phyloP scores from a whole-genome alignment of 768 basidiomycete species.

The Trametes cinnabarina region DNA sequence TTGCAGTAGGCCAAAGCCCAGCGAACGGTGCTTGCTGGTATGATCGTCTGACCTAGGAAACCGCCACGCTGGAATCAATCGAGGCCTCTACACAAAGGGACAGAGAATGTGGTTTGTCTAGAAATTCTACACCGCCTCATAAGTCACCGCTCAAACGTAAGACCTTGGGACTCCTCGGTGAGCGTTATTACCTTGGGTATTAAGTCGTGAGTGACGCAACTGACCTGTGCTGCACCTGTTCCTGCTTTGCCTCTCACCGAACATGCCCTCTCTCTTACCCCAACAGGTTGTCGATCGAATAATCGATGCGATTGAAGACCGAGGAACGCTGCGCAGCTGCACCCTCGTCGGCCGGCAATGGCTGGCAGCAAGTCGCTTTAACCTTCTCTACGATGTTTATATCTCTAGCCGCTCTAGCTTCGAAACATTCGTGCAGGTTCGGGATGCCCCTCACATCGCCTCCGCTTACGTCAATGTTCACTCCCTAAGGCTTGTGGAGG shows the following conservation, averaged over 20 bases:
- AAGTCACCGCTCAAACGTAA: no score
- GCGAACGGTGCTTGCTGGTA: no score
- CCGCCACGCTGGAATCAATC: no score
- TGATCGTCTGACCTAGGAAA: no score
- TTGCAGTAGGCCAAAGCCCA: no score
- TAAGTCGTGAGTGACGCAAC: neutral
- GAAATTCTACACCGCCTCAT: no score
- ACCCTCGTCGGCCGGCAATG: conserved; percentile 9
- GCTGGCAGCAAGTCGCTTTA: conserved; percentile 9
- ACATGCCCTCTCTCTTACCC: conserved; percentile 2
- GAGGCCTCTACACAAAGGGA: no score
- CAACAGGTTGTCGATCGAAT: conserved; percentile 1
- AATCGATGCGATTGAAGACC: conserved; percentile 6
- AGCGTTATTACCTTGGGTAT: no score
- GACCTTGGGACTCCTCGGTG: no score
- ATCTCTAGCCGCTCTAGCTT: conserved; percentile 1
- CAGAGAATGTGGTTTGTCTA: no score
- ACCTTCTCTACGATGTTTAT: conserved; percentile 3
- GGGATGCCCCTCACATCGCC: neutral
- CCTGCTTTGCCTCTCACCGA: neutral
- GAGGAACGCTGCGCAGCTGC: conserved; percentile 12
- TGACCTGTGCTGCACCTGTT: neutral
- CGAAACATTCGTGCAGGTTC: conserved; percentile 1
- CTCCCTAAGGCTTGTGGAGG: conserved; percentile 6
- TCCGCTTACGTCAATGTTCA: neutral